These are phyloP conservation scores for Ustilago vetiveriae DNA, from an alignment of 1,284 basidiomycete genomes.

Conservation along the genomic window DNA sequence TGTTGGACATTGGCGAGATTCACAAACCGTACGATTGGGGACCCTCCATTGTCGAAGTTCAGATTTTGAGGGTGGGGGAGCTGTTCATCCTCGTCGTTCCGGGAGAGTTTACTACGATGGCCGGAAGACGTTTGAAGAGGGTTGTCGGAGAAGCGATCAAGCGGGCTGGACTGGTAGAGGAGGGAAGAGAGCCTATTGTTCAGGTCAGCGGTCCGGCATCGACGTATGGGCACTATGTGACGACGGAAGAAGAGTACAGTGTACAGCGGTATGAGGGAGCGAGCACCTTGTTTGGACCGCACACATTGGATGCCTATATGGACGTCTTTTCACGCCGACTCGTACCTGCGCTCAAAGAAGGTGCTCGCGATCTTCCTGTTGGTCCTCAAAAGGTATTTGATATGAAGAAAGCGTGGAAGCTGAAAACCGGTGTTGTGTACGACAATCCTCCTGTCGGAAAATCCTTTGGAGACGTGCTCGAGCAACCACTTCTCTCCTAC, in stretches of 20 bases:
- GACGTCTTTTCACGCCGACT: constrained; percentile 73
- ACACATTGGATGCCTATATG: constrained; percentile 83
- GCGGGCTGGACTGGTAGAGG: constrained; percentile 73
- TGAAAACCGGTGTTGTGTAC: constrained; percentile 50
- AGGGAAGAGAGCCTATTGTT: constrained; percentile 61
- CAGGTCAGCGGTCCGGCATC: constrained; percentile 75
- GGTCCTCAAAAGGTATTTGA: constrained; percentile 77
- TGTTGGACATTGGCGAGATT: constrained; percentile 67
- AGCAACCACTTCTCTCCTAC: constrained; percentile 72
- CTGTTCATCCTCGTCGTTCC: constrained; percentile 81
- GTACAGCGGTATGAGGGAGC: constrained; percentile 84
- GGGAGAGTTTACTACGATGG: constrained; percentile 75
- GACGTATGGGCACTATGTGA: constrained; percentile 79
- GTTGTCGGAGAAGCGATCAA: constrained; percentile 75
- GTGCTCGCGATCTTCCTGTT: constrained; percentile 70
- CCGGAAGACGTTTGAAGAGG: constrained; percentile 71
- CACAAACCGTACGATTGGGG: constrained; percentile 78
- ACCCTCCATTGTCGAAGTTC: constrained; percentile 78
- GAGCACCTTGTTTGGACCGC: constrained; percentile 80
- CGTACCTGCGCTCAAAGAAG: constrained; percentile 68
- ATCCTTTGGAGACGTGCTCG: constrained; percentile 75
- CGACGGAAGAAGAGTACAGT: constrained; percentile 78
- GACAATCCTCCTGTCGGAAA: constrained; percentile 69
- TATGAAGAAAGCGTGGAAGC: constrained; percentile 73
- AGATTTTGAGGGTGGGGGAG: constrained; percentile 81